Conservation (phyloP, 2,329 filamentous ascomycete species). For the Orbilia quercus region DNA sequence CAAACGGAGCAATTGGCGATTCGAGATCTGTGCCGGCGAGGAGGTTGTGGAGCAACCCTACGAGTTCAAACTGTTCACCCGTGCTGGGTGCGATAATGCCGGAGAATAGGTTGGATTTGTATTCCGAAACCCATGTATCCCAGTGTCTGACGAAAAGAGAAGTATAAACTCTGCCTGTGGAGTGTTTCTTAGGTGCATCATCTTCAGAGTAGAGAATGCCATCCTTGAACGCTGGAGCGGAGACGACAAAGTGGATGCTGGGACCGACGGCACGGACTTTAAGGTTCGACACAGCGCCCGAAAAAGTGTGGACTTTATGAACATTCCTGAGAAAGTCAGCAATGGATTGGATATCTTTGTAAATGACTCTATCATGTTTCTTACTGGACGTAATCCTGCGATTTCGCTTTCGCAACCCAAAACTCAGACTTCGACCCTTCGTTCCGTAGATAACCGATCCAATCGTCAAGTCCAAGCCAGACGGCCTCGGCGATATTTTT, state of each 20-base stretch:
- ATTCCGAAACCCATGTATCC: slow-evolving; percentile 78
- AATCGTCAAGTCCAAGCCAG: slow-evolving; percentile 78
- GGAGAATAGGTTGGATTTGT: slow-evolving; percentile 79
- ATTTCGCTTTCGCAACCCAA: slow-evolving; percentile 55
- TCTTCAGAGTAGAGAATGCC: slow-evolving; percentile 77
- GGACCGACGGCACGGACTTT: slow-evolving; percentile 69
- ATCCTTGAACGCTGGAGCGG: slow-evolving; percentile 74
- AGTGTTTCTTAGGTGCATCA: slow-evolving; percentile 70
- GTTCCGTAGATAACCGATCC: slow-evolving; percentile 69
- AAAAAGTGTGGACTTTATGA: slow-evolving; percentile 66
- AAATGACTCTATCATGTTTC: neutral
- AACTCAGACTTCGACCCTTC: slow-evolving; percentile 63
- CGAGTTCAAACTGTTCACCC: slow-evolving; percentile 61
- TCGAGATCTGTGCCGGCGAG: slow-evolving; percentile 71
- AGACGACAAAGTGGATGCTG: slow-evolving; percentile 70
- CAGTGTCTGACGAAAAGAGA: slow-evolving; percentile 83
- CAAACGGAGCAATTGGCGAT: slow-evolving; percentile 80
- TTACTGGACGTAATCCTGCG: slow-evolving; percentile 57
- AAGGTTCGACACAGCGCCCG: slow-evolving; percentile 70
- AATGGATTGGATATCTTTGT: neutral
- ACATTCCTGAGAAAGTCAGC: slow-evolving; percentile 24
- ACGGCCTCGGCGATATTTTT: slow-evolving; percentile 75
- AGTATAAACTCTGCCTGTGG: slow-evolving; percentile 77
- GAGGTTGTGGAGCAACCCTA: slow-evolving; percentile 69
- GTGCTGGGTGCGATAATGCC: slow-evolving; percentile 68